These are phyloP conservation scores for Gonium pectorale DNA, from an alignment of 139 green algal genomes.

Conservation along the genomic window DNA sequence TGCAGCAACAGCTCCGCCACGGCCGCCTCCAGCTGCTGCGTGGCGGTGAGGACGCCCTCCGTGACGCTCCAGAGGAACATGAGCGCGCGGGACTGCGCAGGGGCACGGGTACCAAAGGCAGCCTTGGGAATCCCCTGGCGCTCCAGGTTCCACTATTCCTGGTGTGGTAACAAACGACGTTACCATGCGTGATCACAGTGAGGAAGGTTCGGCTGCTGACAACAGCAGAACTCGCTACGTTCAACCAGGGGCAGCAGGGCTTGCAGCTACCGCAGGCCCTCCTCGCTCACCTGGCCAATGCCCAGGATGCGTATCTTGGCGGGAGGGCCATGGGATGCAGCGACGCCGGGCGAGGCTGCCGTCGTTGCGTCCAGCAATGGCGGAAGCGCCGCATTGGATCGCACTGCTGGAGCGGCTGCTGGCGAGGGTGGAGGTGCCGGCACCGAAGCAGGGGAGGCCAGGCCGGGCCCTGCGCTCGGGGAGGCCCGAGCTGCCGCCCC, in stretches of 20 bases:
- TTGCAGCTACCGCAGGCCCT: not conserved
- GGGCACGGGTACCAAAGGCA: not conserved
- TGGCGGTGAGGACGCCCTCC: not conserved
- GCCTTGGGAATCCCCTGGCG: too few species aligned
- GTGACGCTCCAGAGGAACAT: slow-evolving; percentile 33
- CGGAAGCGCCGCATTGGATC: not conserved
- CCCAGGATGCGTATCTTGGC: too few species aligned
- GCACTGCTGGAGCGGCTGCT: not conserved
- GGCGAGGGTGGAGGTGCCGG: not conserved
- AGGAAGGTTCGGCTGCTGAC: not conserved
- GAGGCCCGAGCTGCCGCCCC: not conserved
- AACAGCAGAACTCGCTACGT: not conserved
- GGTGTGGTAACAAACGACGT: too few species aligned
- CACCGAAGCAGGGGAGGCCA: not conserved
- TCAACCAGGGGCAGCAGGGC: not conserved
- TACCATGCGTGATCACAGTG: not conserved
- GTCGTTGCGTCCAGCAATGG: not conserved
- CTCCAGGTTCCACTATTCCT: too few species aligned
- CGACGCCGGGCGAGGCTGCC: not conserved
- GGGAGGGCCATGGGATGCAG: too few species aligned
- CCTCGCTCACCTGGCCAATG: too few species aligned
- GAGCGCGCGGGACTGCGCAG: slow-evolving; percentile 1
- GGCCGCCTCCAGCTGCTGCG: slow-evolving; percentile 19
- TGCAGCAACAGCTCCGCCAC: not conserved
- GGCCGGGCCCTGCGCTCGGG: not conserved